These are phyloP conservation scores for Hypomyces perniciosus DNA, from an alignment of 2,329 filamentous ascomycete genomes.

Conservation along the genomic window DNA sequence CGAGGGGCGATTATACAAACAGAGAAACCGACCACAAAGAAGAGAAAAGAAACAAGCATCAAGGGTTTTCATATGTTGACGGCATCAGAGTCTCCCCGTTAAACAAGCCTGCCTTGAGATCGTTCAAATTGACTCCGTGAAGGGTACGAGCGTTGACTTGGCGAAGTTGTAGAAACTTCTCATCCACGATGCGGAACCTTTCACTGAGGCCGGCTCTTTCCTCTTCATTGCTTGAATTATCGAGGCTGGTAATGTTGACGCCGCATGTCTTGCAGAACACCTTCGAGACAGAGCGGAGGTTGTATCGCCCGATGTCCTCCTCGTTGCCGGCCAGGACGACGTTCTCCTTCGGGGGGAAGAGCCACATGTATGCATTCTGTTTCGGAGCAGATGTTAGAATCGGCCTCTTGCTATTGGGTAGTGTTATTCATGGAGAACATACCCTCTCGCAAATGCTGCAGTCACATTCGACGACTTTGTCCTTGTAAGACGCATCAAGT, in stretches of 20 bases:
- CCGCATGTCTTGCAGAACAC: conserved; percentile 45
- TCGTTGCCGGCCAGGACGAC: conserved; percentile 33
- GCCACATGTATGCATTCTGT: conserved; percentile 21
- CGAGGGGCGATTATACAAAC: no score
- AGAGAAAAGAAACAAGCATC: no score
- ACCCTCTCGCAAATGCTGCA: conserved; percentile 45
- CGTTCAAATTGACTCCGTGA: no score
- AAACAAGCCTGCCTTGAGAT: no score
- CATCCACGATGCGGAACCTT: no score
- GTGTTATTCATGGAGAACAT: conserved; percentile 10
- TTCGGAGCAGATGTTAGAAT: not conserved
- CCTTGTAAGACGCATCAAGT: conserved; percentile 31
- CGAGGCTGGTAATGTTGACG: conserved; percentile 34
- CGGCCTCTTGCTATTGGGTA: no score
- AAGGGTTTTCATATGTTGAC: no score
- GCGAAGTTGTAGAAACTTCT: no score
- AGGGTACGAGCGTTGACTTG: no score
- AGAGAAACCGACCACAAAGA: no score
- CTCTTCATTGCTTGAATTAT: not conserved
- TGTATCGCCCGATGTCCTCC: conserved; percentile 34
- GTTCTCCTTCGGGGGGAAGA: conserved; percentile 35
- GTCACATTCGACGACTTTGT: conserved; percentile 37
- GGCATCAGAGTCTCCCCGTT: no score
- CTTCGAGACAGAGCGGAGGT: conserved; percentile 32
- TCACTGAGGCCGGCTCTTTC: not conserved